phyloP scores from a whole-genome alignment of 805 yeast genomes.

The Saccharomycopsis sp. region DNA sequence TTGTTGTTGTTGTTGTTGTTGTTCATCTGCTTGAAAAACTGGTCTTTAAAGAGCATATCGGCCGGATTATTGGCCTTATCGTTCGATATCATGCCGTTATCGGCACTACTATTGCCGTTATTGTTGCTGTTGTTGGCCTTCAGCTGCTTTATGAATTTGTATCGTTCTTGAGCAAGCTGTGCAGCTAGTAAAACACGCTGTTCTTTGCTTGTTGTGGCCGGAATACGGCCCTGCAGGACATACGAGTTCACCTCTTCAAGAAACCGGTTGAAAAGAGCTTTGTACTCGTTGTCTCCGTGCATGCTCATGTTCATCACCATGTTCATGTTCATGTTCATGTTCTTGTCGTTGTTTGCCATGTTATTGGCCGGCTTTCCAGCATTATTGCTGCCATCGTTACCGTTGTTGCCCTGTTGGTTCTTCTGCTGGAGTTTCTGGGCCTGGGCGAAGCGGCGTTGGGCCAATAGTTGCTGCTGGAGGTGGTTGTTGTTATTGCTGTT shows the following conservation, averaged over 20 bases:
- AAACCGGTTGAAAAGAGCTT: neutral
- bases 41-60: slow-evolving; percentile 6
- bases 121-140: neutral
- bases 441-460: slow-evolving; percentile 18
- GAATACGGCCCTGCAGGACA: neutral
- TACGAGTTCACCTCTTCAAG: neutral
- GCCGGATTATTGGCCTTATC: neutral
- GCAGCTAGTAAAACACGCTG: neutral
- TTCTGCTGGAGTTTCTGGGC: slow-evolving; percentile 13
- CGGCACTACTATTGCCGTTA: neutral
- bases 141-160: neutral
- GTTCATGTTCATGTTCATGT: neutral
- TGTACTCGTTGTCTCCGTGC: neutral
- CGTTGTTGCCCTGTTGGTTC: slow-evolving; percentile 6
- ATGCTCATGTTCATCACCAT: neutral
- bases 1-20: neutral
- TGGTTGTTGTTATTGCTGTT: neutral
- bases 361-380: neutral
- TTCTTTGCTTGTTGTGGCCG: neutral
- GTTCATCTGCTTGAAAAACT: slow-evolving; percentile 3
- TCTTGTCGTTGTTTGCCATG: neutral
- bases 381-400: neutral
- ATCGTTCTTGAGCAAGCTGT: neutral
- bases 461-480: slow-evolving; percentile 3
- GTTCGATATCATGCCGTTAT: neutral